phyloP scores from a whole-genome alignment of 768 basidiomycete genomes.

The Rickenella mellea region DNA sequence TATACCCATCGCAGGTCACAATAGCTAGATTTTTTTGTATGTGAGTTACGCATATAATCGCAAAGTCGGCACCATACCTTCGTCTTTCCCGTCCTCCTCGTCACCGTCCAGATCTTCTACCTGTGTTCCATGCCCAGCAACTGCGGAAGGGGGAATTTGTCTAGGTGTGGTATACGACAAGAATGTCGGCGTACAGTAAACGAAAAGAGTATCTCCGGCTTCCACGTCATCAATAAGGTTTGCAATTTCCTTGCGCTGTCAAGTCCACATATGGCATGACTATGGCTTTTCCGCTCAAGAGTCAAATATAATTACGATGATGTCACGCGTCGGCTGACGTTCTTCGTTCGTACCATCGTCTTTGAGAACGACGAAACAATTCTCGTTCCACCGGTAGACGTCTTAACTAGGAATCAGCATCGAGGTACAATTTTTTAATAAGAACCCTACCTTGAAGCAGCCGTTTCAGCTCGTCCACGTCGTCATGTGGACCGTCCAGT shows the following conservation, averaged over 20 bases:
- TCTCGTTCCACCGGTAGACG: background rate
- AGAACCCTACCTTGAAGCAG: background rate
- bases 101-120: constrained; percentile 29
- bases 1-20: constrained; percentile 27
- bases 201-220: constrained; percentile 43
- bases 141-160: constrained; percentile 14
- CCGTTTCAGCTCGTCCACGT: background rate
- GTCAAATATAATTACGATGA: background rate
- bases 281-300: no score
- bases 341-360: background rate
- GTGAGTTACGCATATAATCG: background rate
- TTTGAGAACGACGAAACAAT: background rate
- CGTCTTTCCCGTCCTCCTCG: constrained; percentile 44
- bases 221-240: constrained; percentile 33
- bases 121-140: constrained; percentile 44
- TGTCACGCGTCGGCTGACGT: background rate
- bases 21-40: constrained; percentile 23
- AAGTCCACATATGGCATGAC: no score
- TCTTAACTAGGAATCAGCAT: no score
- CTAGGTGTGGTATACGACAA: background rate
- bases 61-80: constrained; percentile 26
- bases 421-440: no score
- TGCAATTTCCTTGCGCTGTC: constrained; percentile 31
- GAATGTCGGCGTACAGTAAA: constrained; percentile 35
- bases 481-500: background rate